Conservation (phyloP, 108 stramenopile species). For the Pseudonitzschia pungens region DNA sequence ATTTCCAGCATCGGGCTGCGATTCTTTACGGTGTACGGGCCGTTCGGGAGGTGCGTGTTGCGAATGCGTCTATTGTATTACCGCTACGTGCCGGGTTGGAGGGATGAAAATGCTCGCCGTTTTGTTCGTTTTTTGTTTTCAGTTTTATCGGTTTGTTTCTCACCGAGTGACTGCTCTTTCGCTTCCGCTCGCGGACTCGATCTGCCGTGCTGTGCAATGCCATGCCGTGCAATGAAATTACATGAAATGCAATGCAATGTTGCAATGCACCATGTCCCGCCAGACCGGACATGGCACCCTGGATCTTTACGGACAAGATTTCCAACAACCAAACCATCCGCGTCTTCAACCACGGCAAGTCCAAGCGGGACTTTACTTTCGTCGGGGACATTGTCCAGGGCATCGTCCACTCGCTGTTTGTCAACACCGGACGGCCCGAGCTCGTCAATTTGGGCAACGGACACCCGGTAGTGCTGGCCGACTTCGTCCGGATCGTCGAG, state of each 20-base stretch:
- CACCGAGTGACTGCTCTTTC: not conserved
- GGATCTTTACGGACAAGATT: slow-evolving; percentile 95
- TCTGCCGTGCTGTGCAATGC: too few relatives aligned
- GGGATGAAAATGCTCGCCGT: not conserved
- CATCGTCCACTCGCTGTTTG: slow-evolving; percentile 85
- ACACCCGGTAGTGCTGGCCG: slow-evolving; percentile 67
- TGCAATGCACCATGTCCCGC: not conserved
- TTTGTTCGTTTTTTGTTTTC: too few relatives aligned
- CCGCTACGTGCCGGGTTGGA: too few relatives aligned
- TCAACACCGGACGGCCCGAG: slow-evolving; percentile 38
- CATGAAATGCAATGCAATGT: too few relatives aligned
- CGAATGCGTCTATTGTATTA: too few relatives aligned
- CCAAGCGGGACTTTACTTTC: slow-evolving; percentile 89
- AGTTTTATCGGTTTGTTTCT: not conserved
- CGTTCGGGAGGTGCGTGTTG: slow-evolving; percentile 24
- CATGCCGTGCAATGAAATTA: too few relatives aligned
- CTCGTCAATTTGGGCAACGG: slow-evolving; percentile 94
- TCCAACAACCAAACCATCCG: slow-evolving; percentile 85
- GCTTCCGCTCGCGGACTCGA: not conserved
- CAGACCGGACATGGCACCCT: slow-evolving; percentile 95
- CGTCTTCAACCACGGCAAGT: slow-evolving; percentile 94
- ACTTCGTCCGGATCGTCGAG: slow-evolving; percentile 84
- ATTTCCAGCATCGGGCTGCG: slow-evolving; percentile 39
- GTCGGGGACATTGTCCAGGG: slow-evolving; percentile 90
- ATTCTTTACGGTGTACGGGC: slow-evolving; percentile 44